Evolutionary conservation across 73 alveolate species (phyloP).

Genomic region (Tetrahymena elliotti): DNA sequence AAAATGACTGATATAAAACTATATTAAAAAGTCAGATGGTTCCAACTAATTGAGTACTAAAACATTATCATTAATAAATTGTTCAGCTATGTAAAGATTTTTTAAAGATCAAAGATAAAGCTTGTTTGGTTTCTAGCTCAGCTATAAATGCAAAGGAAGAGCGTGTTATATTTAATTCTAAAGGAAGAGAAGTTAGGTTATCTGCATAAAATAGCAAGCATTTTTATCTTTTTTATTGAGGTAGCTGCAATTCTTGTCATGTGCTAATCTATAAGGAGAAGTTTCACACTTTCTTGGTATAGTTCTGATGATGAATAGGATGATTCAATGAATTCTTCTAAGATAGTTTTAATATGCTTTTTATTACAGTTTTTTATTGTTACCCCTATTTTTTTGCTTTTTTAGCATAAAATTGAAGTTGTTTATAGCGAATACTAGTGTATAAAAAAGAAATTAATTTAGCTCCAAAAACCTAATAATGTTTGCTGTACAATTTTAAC

Average conservation of each 20-base stretch:
- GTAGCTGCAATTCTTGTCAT: not conserved
- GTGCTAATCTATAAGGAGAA: not conserved
- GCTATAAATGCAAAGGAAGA: not conserved
- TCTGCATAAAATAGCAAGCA: not conserved
- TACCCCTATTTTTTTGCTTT: not conserved
- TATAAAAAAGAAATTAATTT: not conserved
- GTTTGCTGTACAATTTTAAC: not conserved
- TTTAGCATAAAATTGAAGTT: not conserved
- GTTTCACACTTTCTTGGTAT: not conserved
- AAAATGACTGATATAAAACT: not conserved
- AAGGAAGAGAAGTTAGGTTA: not conserved
- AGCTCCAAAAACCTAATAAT: not conserved
- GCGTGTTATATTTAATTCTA: not conserved
- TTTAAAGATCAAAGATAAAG: not conserved
- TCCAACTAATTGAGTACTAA: not conserved
- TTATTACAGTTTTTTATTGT: not conserved
- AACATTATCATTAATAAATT: not conserved
- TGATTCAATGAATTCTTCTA: not conserved
- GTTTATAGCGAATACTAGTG: not conserved
- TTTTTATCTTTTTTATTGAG: not conserved
- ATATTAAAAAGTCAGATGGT: not conserved
- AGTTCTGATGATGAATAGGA: not conserved
- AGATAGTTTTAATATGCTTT: not conserved
- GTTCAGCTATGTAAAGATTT: not conserved
- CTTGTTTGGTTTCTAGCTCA: not conserved